Conservation (phyloP, 2,329 filamentous ascomycete genomes). For the Coniochaeta sp. region DNA sequence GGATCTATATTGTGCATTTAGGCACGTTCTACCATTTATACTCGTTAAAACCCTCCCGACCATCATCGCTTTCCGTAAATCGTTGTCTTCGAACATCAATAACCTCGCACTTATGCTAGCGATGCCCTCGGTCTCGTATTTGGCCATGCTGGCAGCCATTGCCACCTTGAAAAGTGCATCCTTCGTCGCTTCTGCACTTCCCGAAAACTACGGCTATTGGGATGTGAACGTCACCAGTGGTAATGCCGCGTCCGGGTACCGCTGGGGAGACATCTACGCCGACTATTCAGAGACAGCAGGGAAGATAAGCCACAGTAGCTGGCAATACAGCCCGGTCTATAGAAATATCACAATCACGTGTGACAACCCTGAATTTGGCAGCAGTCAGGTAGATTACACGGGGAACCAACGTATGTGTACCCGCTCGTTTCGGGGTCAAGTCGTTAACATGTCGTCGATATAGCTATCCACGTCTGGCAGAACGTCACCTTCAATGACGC, state of each 20-base stretch:
- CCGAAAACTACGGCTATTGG: neutral
- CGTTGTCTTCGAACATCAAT: no score
- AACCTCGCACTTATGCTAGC: neutral
- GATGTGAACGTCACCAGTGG: neutral
- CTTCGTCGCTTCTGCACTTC: neutral
- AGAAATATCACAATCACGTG: neutral
- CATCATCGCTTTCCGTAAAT: no score
- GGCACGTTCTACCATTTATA: neutral
- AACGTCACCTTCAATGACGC: neutral
- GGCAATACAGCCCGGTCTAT: neutral
- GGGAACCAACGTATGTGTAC: neutral
- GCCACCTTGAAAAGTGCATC: neutral
- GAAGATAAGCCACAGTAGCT: neutral
- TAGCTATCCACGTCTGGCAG: neutral
- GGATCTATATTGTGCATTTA: neutral
- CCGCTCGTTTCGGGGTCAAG: neutral
- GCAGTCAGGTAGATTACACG: neutral
- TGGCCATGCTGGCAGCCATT: neutral
- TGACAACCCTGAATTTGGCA: neutral
- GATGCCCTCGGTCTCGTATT: neutral
- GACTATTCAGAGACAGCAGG: neutral
- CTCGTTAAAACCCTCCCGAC: neutral
- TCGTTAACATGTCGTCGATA: neutral
- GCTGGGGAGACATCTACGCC: slow-evolving; percentile 3
- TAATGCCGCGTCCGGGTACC: neutral